Evolutionary conservation across 1,284 basidiomycete genomes (phyloP).

Genomic region (Exobasidium cylindrosporum): DNA sequence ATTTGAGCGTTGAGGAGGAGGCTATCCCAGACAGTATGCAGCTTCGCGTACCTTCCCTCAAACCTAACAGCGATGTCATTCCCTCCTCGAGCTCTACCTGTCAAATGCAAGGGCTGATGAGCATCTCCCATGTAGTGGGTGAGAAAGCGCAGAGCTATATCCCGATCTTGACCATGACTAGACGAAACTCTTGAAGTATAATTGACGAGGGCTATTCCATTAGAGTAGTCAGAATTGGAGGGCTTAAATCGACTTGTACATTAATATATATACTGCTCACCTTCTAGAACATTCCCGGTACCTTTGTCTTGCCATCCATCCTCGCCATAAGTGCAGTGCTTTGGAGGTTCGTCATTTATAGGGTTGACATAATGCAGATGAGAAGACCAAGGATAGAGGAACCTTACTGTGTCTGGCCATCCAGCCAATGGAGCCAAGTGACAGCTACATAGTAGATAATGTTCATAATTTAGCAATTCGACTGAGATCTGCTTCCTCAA

Average conservation of each 20-base stretch:
- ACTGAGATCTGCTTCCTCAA: not conserved
- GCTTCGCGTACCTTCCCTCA: slow-evolving; percentile 57
- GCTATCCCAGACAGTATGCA: slow-evolving; percentile 83
- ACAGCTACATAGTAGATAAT: slow-evolving; percentile 42
- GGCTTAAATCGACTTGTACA: too few species aligned
- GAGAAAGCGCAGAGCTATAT: slow-evolving; percentile 76
- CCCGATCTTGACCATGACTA: slow-evolving; percentile 40
- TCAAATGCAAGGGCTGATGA: slow-evolving; percentile 85
- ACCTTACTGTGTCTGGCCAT: slow-evolving; percentile 66
- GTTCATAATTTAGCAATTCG: not conserved
- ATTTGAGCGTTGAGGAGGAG: slow-evolving; percentile 70
- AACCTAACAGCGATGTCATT: slow-evolving; percentile 62
- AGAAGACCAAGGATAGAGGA: slow-evolving; percentile 51
- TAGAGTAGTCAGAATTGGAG: too few species aligned
- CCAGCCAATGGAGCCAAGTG: slow-evolving; percentile 66
- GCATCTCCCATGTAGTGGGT: slow-evolving; percentile 86
- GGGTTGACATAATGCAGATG: slow-evolving; percentile 75
- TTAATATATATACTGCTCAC: slow-evolving; percentile 55
- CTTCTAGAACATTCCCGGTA: slow-evolving; percentile 11
- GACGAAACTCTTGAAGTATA: slow-evolving; percentile 34
- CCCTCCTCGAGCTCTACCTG: slow-evolving; percentile 77
- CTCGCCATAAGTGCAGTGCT: slow-evolving; percentile 72
- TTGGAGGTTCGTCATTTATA: slow-evolving; percentile 70
- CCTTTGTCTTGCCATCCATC: slow-evolving; percentile 66
- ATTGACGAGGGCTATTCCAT: slow-evolving; percentile 57